These are phyloP conservation scores for Phylloporus rhodoxanthus DNA, from an alignment of 768 basidiomycete species.

Conservation along the genomic window DNA sequence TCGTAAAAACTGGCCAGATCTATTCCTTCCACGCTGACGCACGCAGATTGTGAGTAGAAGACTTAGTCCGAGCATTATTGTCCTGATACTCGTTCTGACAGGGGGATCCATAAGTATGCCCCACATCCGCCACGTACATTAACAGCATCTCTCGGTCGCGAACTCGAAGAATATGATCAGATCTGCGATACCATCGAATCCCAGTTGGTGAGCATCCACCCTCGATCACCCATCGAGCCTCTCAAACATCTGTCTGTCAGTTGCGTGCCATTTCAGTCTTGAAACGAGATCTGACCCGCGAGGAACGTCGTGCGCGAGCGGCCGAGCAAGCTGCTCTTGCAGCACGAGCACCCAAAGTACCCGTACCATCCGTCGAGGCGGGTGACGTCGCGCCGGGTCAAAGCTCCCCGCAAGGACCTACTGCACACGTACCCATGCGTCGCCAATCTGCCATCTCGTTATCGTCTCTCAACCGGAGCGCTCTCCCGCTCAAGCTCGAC, in stretches of 20 bases:
- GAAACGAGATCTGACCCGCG: slow-evolving; percentile 60
- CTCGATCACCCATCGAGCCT: background rate
- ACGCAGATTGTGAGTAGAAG: slow-evolving; percentile 49
- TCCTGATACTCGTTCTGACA: slow-evolving; percentile 21
- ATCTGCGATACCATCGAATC: slow-evolving; percentile 73
- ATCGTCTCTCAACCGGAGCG: slow-evolving; percentile 69
- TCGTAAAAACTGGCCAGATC: slow-evolving; percentile 65
- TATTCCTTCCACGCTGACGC: slow-evolving; percentile 65
- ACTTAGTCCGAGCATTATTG: background rate
- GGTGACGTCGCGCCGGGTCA: slow-evolving; percentile 22
- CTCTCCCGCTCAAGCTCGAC: slow-evolving; percentile 72
- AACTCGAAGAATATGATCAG: slow-evolving; percentile 76
- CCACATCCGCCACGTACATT: slow-evolving; percentile 61
- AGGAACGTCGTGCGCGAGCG: slow-evolving; percentile 48
- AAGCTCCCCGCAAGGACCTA: slow-evolving; percentile 32
- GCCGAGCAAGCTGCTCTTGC: slow-evolving; percentile 41
- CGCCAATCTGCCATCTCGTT: slow-evolving; percentile 76
- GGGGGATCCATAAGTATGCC: slow-evolving; percentile 53
- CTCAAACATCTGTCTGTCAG: slow-evolving; percentile 33
- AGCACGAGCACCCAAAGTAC: slow-evolving; percentile 21
- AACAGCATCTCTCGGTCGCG: slow-evolving; percentile 59
- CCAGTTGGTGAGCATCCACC: slow-evolving; percentile 48
- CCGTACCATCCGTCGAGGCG: slow-evolving; percentile 19
- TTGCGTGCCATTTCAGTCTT: slow-evolving; percentile 66
- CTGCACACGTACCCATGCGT: slow-evolving; percentile 35